Evolutionary conservation across 805 yeast genomes (phyloP).

Genomic region (Kuraishia hungarica): DNA sequence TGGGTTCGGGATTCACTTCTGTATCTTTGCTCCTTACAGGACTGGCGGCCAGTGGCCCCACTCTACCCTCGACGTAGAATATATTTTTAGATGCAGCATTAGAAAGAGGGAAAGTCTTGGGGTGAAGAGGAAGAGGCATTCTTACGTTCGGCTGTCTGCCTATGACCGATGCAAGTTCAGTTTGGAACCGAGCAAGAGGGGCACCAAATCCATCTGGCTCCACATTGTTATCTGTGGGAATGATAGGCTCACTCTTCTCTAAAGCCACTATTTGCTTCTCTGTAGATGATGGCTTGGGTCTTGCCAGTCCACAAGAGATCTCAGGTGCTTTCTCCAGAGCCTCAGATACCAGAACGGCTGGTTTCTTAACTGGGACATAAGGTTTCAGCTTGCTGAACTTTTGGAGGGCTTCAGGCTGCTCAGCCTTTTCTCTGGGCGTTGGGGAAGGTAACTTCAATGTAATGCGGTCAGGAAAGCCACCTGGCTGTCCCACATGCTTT

Average conservation of each 20-base stretch:
- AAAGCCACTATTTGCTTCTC: not conserved
- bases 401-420: slow-evolving; percentile 9
- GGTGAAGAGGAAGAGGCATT: not conserved
- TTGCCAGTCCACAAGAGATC: slow-evolving; percentile 1
- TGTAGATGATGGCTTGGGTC: not conserved
- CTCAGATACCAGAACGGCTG: slow-evolving; percentile 16
- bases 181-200: slow-evolving; percentile 6
- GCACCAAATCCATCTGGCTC: not conserved
- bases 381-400: slow-evolving; percentile 10
- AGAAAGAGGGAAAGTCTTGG: not conserved
- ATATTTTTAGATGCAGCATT: not conserved
- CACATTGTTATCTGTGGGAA: not conserved
- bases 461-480: not conserved
- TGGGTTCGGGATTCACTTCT: slow-evolving; percentile 1
- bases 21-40: not conserved
- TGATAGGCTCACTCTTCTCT: too few species aligned
- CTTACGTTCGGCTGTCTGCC: not conserved
- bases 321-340: slow-evolving; percentile 15
- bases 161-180: slow-evolving; percentile 3
- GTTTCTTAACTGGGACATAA: slow-evolving; percentile 10
- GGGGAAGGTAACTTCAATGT: not conserved
- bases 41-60: too few species aligned
- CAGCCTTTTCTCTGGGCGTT: not conserved
- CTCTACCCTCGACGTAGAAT: too few species aligned
- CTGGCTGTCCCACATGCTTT: not conserved